phyloP scores from a whole-genome alignment of 768 basidiomycete species.

The Psilocybe subaeruginosa region DNA sequence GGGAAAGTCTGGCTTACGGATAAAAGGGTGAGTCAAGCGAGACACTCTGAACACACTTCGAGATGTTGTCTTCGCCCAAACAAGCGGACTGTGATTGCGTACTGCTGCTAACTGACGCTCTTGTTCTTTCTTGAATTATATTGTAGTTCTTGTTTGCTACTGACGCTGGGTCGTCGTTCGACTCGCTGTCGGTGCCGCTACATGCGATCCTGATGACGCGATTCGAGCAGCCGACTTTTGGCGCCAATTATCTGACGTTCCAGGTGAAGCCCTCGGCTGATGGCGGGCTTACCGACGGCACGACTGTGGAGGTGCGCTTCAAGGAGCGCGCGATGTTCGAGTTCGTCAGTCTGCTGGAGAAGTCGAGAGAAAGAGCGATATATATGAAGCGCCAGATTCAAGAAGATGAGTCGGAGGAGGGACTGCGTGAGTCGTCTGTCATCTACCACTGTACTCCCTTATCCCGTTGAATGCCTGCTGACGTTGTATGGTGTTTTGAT shows the following conservation, averaged over 20 bases:
- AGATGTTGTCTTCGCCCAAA: neutral
- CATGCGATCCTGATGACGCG: conserved; percentile 65
- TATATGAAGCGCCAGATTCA: conserved; percentile 69
- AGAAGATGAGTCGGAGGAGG: conserved; percentile 51
- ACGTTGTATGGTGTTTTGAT: neutral
- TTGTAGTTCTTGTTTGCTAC: conserved; percentile 66
- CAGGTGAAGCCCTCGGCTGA: conserved; percentile 67
- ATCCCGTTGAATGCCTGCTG: too few species aligned
- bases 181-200: conserved; percentile 62
- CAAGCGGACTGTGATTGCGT: neutral
- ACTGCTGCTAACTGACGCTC: too few species aligned
- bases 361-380: conserved; percentile 74
- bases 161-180: conserved; percentile 36
- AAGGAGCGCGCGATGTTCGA: conserved; percentile 71
- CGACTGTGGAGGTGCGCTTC: conserved; percentile 68
- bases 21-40: conserved; percentile 56
- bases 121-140: neutral
- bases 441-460: too few species aligned
- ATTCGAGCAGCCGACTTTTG: conserved; percentile 79
- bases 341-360: conserved; percentile 74
- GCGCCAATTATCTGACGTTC: conserved; percentile 66
- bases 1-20: conserved; percentile 73
- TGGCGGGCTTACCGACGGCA: conserved; percentile 69
- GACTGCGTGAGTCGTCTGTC: conserved; percentile 50
- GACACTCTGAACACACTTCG: too few species aligned